These are phyloP conservation scores for Pseudogymnoascus verrucosus DNA, from an alignment of 2,329 filamentous ascomycete species.

Conservation along the genomic window DNA sequence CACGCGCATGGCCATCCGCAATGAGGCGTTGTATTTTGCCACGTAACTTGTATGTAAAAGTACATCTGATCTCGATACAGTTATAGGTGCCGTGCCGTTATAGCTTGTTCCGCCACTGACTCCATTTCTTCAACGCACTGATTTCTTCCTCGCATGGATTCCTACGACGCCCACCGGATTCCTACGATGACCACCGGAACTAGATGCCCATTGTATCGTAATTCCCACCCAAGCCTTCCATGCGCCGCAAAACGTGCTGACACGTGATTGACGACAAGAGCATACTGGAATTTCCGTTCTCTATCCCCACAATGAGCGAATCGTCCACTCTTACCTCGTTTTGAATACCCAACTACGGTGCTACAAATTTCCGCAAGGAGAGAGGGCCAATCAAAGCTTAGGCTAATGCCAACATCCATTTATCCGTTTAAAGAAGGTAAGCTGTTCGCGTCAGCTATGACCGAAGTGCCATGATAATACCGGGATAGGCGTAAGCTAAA, in stretches of 20 bases:
- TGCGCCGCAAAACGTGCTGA: background rate
- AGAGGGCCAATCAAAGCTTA: background rate
- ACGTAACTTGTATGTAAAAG: too few species aligned
- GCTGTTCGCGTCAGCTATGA: background rate
- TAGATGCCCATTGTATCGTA: too few species aligned
- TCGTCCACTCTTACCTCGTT: background rate
- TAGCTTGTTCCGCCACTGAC: too few species aligned
- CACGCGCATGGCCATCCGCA: too few species aligned
- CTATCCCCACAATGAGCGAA: background rate
- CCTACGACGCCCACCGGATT: too few species aligned
- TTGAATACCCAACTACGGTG: background rate
- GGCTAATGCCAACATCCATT: background rate
- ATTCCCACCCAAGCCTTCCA: too few species aligned
- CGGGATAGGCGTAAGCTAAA: background rate
- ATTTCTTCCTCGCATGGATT: too few species aligned
- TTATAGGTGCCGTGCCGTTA: too few species aligned
- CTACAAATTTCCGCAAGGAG: background rate
- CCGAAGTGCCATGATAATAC: background rate
- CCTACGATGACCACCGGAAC: too few species aligned
- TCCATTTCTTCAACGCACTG: too few species aligned
- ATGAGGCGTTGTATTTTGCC: too few species aligned
- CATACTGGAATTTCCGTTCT: background rate
- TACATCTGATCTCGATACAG: too few species aligned
- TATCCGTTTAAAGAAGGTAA: background rate
- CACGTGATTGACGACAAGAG: background rate